These are phyloP conservation scores for Colletotrichum filicis DNA, from an alignment of 2,329 filamentous ascomycete species.

Conservation along the genomic window DNA sequence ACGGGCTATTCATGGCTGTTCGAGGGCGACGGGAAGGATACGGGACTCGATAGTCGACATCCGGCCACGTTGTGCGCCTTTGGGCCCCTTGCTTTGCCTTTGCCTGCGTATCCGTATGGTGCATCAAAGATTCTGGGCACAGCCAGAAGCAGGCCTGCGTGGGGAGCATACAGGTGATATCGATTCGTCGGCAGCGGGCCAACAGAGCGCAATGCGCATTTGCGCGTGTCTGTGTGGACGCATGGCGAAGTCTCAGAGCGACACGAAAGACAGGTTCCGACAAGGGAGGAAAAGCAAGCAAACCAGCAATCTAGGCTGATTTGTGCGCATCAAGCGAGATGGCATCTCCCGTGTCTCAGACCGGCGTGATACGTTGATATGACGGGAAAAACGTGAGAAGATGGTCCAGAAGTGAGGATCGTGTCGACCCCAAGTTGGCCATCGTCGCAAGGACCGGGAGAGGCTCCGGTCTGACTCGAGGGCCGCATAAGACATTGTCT, in stretches of 20 bases:
- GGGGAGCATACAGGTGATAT: slow-evolving; percentile 2
- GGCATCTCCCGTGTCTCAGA: slow-evolving; percentile 21
- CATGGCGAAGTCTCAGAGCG: slow-evolving; percentile 8
- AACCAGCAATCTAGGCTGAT: slow-evolving; percentile 1
- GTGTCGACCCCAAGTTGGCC: neutral
- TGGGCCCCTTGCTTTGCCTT: neutral
- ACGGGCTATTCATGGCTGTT: slow-evolving; percentile 14
- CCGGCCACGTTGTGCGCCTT: slow-evolving; percentile 7
- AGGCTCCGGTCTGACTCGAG: neutral
- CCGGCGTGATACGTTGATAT: neutral
- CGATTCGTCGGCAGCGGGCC: neutral
- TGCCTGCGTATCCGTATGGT: neutral
- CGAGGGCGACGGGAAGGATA: slow-evolving; percentile 3
- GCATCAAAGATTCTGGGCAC: neutral
- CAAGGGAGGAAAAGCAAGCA: slow-evolving; percentile 14
- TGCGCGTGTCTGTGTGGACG: slow-evolving; percentile 27
- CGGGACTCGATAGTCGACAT: slow-evolving; percentile 23
- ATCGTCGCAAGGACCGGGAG: neutral
- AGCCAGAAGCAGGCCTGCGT: neutral
- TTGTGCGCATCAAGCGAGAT: slow-evolving; percentile 17
- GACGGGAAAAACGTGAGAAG: neutral
- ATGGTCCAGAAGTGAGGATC: slow-evolving; percentile 1
- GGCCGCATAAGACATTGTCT: neutral
- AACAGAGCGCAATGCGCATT: slow-evolving; percentile 1
- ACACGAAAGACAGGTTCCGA: slow-evolving; percentile 13